Evolutionary conservation across 495 filamentous ascomycete genomes (phyloP), one percentile per base, ranked within the genome.

Genomic region (Amniculicola lignicola): DNA sequence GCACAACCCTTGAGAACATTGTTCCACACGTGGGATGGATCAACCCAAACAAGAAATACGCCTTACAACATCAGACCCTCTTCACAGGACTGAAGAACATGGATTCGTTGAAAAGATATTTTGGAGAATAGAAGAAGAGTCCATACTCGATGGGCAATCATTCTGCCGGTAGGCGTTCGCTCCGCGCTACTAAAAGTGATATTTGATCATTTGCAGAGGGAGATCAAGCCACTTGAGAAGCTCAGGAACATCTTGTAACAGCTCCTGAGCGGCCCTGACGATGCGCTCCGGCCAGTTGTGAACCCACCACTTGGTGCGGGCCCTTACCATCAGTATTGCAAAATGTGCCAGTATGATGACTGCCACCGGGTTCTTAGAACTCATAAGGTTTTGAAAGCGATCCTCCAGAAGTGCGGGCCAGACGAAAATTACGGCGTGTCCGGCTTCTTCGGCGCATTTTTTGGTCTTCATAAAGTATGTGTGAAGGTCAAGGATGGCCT

Each of bases 281-380:
- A 59, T 46, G n/a, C 48, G 35, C n/a, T 45, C 5, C n/a, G 47
- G 46, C 55, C 55, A 59, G 10, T 25, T 40, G 10, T 53, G 12
- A 1, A 47, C 6, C 16, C 19, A 59, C 47, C 55, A 52, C 2
- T 22, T 4, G 12, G n/a, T 22, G 18, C 47, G 46, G 3, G 22
- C 6, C 5, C 21, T 18, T 1, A 14, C 2, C 27, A 59, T 18
- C 2, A 52, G 27, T 7, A 38, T 48, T 2, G 39, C 49, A 40
- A 52, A 46, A 22, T 59, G 19, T 14, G 28, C 16, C 1, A 59
- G 25, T 4, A 44, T 51, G 29, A 59, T 29, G 3, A 46, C 28
- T 6, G 48, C 47, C 10, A 46, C 22, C 3, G 46, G 55, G 33
- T 59, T 38, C 7, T 59, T 18, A 10, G n/a, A 3, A 2, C 16